A percentile compares a stretch with the other conserved stretches of the same genome.
phyloP scores from a whole-genome alignment of 352 stramenopile species.

The Phytopythium sindhum region DNA sequence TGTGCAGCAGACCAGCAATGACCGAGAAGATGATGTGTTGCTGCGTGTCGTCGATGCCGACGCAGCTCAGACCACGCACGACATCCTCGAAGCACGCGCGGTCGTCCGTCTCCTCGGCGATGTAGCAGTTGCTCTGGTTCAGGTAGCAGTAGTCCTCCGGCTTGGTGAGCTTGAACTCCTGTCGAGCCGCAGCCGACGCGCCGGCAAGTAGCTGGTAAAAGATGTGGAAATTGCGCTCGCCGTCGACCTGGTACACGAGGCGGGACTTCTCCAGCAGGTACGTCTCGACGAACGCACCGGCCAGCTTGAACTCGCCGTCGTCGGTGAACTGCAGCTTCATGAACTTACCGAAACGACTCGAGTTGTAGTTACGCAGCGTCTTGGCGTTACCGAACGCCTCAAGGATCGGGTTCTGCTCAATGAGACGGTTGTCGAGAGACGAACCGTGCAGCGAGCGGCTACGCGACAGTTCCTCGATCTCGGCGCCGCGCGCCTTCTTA shows the following conservation, averaged over 20 bases:
- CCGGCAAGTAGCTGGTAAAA: constrained; percentile 92
- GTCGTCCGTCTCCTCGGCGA: constrained; percentile 92
- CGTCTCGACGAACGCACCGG: constrained; percentile 84
- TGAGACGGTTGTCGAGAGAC: constrained; percentile 79
- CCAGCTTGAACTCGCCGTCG: constrained; percentile 80
- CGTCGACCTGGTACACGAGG: constrained; percentile 85
- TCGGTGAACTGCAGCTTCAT: constrained; percentile 94
- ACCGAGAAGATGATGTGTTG: constrained; percentile 90
- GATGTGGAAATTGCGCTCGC: constrained; percentile 95
- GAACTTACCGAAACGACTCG: constrained; percentile 94
- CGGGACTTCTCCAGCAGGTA: constrained; percentile 88
- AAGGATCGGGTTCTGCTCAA: constrained; percentile 92
- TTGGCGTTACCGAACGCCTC: constrained; percentile 96
- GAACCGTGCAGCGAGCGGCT: constrained; percentile 50
- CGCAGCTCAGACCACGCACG: constrained; percentile 66
- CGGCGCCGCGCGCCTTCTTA: constrained; percentile 70
- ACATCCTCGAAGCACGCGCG: constrained; percentile 73
- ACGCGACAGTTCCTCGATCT: constrained; percentile 61
- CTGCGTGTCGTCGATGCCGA: constrained; percentile 66
- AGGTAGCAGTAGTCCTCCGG: constrained; percentile 91
- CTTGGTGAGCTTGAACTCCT: constrained; percentile 67
- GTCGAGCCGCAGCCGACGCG: constrained; percentile 41
- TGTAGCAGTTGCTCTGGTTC: constrained; percentile 92
- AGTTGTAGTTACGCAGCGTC: constrained; percentile 95
- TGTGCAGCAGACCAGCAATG: constrained; percentile 92